phyloP scores from a whole-genome alignment of 306 rosid species.

The Malus domestica region DNA sequence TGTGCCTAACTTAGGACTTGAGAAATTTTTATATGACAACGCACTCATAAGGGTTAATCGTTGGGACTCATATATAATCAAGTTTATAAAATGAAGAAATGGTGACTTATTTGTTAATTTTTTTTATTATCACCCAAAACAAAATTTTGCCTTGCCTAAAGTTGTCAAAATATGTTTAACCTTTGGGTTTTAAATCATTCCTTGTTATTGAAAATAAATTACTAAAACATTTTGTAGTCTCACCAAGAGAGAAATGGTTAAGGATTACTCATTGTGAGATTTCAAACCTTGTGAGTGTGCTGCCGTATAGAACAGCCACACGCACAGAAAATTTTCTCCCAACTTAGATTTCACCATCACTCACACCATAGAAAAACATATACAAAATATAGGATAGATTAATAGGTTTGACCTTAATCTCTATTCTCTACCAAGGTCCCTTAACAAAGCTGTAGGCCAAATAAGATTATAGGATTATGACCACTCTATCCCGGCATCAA shows the following conservation, averaged over 20 bases:
- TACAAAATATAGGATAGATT: background rate
- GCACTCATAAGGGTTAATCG: background rate
- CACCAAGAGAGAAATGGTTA: background rate
- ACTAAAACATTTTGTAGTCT: background rate
- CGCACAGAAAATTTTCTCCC: background rate
- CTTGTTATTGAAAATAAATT: background rate
- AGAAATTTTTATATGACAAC: background rate
- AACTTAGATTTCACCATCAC: background rate
- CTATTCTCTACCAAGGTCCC: background rate
- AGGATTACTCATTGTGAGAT: background rate
- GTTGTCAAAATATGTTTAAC: too few relatives aligned
- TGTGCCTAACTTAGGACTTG: background rate
- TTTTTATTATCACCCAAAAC: too few relatives aligned
- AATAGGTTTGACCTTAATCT: background rate
- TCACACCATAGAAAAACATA: background rate
- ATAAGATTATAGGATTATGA: background rate
- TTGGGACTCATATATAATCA: background rate
- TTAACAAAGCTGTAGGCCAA: background rate
- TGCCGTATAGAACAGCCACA: background rate
- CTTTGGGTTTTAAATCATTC: too few relatives aligned
- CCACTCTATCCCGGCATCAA: background rate
- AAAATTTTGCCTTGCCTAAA: too few relatives aligned
- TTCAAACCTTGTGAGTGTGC: background rate
- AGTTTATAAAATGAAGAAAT: background rate
- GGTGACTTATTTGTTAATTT: background rate